Base-by-base conservation (phyloP, 2,329 filamentous ascomycete species). In the Coniochaeta sp. region DNA sequence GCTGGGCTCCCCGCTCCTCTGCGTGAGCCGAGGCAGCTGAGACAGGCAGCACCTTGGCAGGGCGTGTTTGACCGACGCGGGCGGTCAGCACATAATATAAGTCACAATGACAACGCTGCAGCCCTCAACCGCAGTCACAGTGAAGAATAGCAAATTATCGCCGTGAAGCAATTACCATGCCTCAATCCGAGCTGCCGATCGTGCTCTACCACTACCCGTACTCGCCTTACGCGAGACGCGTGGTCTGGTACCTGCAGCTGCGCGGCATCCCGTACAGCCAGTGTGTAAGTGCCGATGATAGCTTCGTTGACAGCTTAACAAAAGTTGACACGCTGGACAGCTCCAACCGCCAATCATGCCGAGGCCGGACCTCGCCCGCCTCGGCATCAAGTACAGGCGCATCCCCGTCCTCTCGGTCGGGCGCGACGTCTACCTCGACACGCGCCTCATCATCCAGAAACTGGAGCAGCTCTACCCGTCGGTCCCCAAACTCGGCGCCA, bases 381-480 rank as follows among this genome's bases (percentile, higher is more conserved):
- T 91, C 16, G 86, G 85, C 28, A 78, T 90, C 59, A 74, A 77
- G 7, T 88, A 92, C 73, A 82, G 88, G 4, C 86, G 89, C 61
- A 90, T 90, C 60, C 89, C 89, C 1, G 68, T 91, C 58, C 72
- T 91, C 58, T 74, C 84, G 24, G 85, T 90, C 65, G 88, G 86
- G 17, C 77, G 82, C 6, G 83, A 89, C 67, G 74, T 91, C 50
- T 91, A 90, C 74, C 76, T 84, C 62, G 89, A 91, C 75, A 86
- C 86, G 1, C 83, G 86, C 2, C 80, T 90, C 24, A 90, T 91
- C 66, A 71, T 91, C 22, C 72, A 72, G 28, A 87, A 85, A 70
- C 82, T 91, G 1, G 85, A 90, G 66, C 66, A 74, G 1, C 73
- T 81, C 38, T 84, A 81, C 68, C 81, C 75, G 0, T 62, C 67